phyloP scores from a whole-genome alignment of 257 asterid species.

The Solanum pinnatisectum region DNA sequence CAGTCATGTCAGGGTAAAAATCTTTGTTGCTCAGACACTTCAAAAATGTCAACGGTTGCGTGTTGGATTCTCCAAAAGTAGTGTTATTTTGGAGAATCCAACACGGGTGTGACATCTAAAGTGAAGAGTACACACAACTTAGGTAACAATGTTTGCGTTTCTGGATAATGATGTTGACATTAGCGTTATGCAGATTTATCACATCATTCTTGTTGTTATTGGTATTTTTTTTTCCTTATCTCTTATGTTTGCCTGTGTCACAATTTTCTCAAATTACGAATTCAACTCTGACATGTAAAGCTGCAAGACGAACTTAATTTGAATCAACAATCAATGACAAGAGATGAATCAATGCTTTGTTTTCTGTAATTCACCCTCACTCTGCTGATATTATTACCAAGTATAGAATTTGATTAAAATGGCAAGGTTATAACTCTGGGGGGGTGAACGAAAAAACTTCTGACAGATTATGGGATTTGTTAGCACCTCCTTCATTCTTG shows the following conservation, averaged over 20 bases:
- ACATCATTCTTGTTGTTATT: background rate
- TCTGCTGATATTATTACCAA: background rate
- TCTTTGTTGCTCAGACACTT: background rate
- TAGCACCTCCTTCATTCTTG: background rate
- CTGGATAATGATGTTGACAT: background rate
- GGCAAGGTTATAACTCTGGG: background rate
- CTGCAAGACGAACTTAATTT: background rate
- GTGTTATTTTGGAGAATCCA: background rate
- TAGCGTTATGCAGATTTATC: background rate
- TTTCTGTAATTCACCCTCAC: background rate
- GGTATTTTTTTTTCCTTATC: background rate
- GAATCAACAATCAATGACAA: background rate
- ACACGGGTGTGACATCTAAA: background rate
- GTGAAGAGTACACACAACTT: background rate
- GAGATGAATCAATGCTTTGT: background rate
- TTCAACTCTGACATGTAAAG: background rate
- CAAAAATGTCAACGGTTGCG: background rate
- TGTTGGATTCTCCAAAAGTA: background rate
- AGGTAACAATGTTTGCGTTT: background rate
- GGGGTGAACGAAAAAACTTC: background rate
- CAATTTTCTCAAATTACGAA: background rate
- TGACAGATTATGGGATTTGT: background rate
- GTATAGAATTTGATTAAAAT: background rate
- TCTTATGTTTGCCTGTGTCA: background rate
- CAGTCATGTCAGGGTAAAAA: background rate